Evolutionary conservation across 305 asterid genomes (phyloP), one percentile per base, ranked within the genome.

Genomic region (Lippia alba): DNA sequence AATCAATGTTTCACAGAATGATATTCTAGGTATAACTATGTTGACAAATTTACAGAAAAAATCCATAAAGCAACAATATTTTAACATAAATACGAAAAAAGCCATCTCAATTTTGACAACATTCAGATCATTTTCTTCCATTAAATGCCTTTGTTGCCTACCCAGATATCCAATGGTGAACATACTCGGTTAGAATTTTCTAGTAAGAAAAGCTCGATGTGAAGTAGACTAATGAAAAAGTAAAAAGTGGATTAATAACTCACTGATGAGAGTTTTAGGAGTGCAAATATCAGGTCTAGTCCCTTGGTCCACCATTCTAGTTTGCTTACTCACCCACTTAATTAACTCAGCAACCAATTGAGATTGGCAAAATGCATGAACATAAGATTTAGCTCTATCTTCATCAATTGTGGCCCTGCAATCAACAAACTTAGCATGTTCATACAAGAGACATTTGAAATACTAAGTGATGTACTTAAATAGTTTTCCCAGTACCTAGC

Each of bases 261-360:
- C 84, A 92, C 97, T 56, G 59, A 86, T 86, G 14, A 92, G 85
- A 79, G 81, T 86, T 72, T 56, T 61, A 3, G 96, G 94, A 71
- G 81, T 79, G 56, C 75, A 73, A 40, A 67, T 41, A 55, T 75
- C 76, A 63, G 78, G 85, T 76, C 69, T 65, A 58, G 56, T 46
- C 33, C 50, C 71, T 54, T 48, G 77, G 65, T 82, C 69, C 79
- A 61, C 55, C 5, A 51, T 19, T 16, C 79, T 79, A 69, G 88
- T 83, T 78, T 75, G 82, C 70, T 32, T 48, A 34, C 71, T 45
- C 44, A 83, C 83, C 94, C 94, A 86, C 46, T 82, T 75, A 71
- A 76, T 80, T 73, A 91, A 83, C 77, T 81, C 87, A 46, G 79
- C 65, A 50, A 85, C 82, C 64, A 88, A 77, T 34, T 71, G 81